Evolutionary conservation across 164 flowering plant species (phyloP), one percentile per base, ranked within the genome.

Genomic region (Amborella trichopoda): DNA sequence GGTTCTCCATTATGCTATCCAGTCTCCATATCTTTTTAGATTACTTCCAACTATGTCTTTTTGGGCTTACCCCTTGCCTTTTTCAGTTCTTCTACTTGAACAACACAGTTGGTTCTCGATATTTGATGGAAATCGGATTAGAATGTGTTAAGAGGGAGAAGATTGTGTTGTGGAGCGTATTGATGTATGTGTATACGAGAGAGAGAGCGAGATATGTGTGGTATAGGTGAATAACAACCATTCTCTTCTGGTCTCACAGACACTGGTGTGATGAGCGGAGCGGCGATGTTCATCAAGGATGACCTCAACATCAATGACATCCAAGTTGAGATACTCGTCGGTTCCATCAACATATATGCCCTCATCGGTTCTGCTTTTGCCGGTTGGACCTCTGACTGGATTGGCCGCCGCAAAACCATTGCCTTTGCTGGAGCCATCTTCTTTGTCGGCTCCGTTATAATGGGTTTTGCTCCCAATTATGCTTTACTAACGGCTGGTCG

Each of bases 241-340:
- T 30, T 9, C 34, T 30, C n/a, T n/a, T n/a, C n/a, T n/a, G n/a
- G n/a, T n/a, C n/a, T n/a, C 11, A 11, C 20, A 52, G 56, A 52
- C 24, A 40, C 40, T 46, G 56, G 62, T 4, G 62, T 51, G 55
- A 58, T 58, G 62, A 58, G 55, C 19, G 62, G 62, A 50, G 62
- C 51, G 5, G 37, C 13, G 3, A 22, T 51, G 8, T 59, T 52
- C 36, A 52, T 52, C n/a, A 30, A 46, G 38, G 28, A 46, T 3
- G 52, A 59, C 6, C 36, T 59, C 1, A 46, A 40, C 16, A 27
- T 59, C 39, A 30, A 5, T 37, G 56, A 52, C 27, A 25, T 20
- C 0, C 42, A 59, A 19, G 21, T 46, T 1, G 56, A 59, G 32
- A 10, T 59, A 10, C 24, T 59, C 13, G 17, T 27, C 5, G 53